Conservation (phyloP, 805 yeast genomes). For the Wickerhamomyces chaumierensis region DNA sequence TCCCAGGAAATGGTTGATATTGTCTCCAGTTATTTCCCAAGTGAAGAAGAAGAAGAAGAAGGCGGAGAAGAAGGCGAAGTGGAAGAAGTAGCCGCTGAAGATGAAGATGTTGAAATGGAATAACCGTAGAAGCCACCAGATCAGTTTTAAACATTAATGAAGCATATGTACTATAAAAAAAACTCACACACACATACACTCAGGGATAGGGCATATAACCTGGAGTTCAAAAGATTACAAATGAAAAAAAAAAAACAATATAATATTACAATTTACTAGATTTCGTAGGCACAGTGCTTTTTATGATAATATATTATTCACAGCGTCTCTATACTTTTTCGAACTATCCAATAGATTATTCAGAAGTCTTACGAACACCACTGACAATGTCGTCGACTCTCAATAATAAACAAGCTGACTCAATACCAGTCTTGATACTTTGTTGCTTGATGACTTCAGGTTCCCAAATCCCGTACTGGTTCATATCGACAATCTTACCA, state of each 20-base stretch:
- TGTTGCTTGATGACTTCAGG: slow-evolving; percentile 98
- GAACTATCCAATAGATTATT: too few relatives aligned
- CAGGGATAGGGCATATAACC: too few relatives aligned
- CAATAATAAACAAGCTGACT: slow-evolving; percentile 86
- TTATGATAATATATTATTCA: too few relatives aligned
- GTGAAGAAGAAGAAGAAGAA: slow-evolving; percentile 3
- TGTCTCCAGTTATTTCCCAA: slow-evolving; percentile 42
- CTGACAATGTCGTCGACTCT: slow-evolving; percentile 97
- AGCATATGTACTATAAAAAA: too few relatives aligned
- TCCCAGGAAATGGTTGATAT: slow-evolving; percentile 47
- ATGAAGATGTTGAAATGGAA: slow-evolving; percentile 6
- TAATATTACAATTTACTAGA: too few relatives aligned
- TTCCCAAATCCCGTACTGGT: slow-evolving; percentile 95
- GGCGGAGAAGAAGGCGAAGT: slow-evolving; percentile 6
- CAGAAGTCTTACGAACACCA: slow-evolving; percentile 63
- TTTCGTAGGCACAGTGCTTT: too few relatives aligned
- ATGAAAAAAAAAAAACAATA: too few relatives aligned
- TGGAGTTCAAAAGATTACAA: too few relatives aligned
- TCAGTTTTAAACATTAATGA: too few relatives aligned
- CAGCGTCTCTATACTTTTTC: too few relatives aligned
- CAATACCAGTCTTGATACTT: slow-evolving; percentile 94
- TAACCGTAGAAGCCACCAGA: too few relatives aligned
- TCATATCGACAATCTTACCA: slow-evolving; percentile 94
- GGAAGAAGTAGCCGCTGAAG: slow-evolving; percentile 6
- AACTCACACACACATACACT: too few relatives aligned